Base-by-base conservation (phyloP, 179 eudicot genomes). In the Silene coronaria region DNA sequence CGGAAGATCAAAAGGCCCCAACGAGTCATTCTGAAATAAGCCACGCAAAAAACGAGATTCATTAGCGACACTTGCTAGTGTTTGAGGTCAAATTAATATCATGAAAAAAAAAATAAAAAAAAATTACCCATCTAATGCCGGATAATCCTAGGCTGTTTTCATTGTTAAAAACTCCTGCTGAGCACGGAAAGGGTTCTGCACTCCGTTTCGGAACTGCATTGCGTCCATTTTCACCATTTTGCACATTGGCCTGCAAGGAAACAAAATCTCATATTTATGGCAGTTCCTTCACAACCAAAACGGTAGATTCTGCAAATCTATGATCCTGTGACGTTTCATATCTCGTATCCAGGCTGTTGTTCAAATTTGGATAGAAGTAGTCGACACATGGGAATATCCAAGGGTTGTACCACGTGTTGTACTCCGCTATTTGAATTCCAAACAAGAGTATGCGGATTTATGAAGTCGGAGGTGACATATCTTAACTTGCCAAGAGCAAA, bases 101-200 rank as follows among this genome's bases (percentile, higher is more conserved):
- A 5, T 0, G 5, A 55, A 16, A 55, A 2, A 55, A 55, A 55
- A 55, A 5, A 22, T 55, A 55, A 5, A 32, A n/a, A n/a, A n/a
- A n/a, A n/a, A n/a, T n/a, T 82, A 85, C 88, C 88, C 88, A 85
- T 77, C 67, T 73, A 51, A 85, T 73, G 73, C 77, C n/a, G 59
- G 59, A 55, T n/a, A 55, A 16, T 55, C 90, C 96, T 12, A 84
- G 83, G 84, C 90, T 87, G 65, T 80, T 84, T 69, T 86, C 90
- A 9, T 82, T 80, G 74, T 80, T 78, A 36, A 38, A 70, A 60
- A 71, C 32, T 75, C 81, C 85, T n/a, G 21, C 9, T 22, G 83
- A 77, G 73, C 76, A 66, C 77, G 90, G 60, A 11, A 78, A 36
- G 45, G 74, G 85, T 14, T 73, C 80, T 19, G 81, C 81, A 81